Percentiles rank a stretch among this genome's conserved stretches.
These are phyloP conservation scores for Tetrahymena malaccensis DNA, from an alignment of 73 alveolate genomes.

Conservation along the genomic window DNA sequence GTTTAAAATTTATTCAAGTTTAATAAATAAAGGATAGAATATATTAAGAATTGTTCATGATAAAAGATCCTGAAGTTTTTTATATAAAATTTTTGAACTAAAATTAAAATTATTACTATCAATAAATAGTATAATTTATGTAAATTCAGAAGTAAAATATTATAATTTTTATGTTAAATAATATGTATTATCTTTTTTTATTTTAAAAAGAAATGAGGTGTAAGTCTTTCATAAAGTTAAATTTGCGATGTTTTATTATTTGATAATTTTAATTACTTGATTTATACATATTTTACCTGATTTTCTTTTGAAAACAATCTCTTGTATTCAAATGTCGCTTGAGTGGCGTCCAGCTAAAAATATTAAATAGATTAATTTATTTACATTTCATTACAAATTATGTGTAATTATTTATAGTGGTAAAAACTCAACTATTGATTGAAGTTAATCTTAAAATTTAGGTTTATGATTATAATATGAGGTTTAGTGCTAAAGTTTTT, in stretches of 20 bases:
- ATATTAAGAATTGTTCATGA: too few species aligned
- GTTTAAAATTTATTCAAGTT: too few species aligned
- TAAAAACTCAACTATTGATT: too few species aligned
- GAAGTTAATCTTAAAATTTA: not conserved
- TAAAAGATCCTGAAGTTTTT: too few species aligned
- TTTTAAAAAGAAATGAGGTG: not conserved
- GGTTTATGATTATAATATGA: not conserved
- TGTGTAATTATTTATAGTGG: not conserved
- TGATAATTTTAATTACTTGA: not conserved
- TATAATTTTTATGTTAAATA: not conserved
- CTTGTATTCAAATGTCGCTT: not conserved
- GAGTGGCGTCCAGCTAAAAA: not conserved
- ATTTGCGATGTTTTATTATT: not conserved
- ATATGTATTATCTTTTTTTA: not conserved
- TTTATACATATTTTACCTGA: not conserved
- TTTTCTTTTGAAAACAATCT: not conserved
- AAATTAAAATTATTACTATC: too few species aligned
- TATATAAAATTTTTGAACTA: too few species aligned
- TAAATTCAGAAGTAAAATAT: too few species aligned
- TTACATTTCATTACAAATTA: not conserved
- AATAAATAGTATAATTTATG: too few species aligned
- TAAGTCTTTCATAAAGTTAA: not conserved
- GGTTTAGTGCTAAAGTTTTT: not conserved
- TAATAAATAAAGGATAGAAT: too few species aligned
- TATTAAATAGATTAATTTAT: not conserved